Evolutionary conservation across 2,329 filamentous ascomycete genomes (phyloP), one percentile per base, ranked within the genome.

Genomic region (Fusarium albidum): DNA sequence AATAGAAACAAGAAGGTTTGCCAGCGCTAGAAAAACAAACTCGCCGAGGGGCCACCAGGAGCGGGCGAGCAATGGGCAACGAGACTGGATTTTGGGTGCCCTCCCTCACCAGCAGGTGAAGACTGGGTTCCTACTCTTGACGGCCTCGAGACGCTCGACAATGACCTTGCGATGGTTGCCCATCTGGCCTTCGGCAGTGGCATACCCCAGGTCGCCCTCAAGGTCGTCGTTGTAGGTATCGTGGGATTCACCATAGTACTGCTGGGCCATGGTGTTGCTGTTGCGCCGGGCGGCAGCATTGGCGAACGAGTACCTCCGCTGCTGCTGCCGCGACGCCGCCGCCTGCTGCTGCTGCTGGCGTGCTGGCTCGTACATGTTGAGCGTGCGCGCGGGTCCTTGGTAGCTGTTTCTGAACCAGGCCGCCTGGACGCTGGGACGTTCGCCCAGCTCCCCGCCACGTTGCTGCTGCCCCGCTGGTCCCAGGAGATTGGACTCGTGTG

Each of bases 61-160:
- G 9, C 43, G 41, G 46, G 25, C 8, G 32, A 38, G 38, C 10
- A 26, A 17, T 37, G 4, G 15, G 17, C 35, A 18, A 46, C 32
- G 40, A n/a, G n/a, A 27, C 10, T 34, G 42, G 25, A 33, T 40
- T n/a, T 40, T n/a, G 31, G 40, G 44, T 51, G 37, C 40, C 54
- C 51, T 78, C 40, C 54, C 51, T 78, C 78, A 98, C 79, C 95
- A 99, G 91, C 95, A 99, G 37, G 91, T 96, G 75, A 99, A 99
- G 27, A 99, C 92, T 3, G 95, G 95, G 70, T 96, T 96, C 71
- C 89, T 90, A 70, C 88, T 91, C 81, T 98, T 98, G 57, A 99
- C 95, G 55, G 94, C 90, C 79, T 99, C 95, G 52, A 99, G 77
- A 59, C 95, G 82, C 79, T 99, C 95, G 40, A 99, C 93, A 79